Percentiles rank a stretch among this genome's conserved stretches.
Evolutionary conservation across 1,284 basidiomycete species (phyloP).

Genomic region (Bjerkandera adusta): DNA sequence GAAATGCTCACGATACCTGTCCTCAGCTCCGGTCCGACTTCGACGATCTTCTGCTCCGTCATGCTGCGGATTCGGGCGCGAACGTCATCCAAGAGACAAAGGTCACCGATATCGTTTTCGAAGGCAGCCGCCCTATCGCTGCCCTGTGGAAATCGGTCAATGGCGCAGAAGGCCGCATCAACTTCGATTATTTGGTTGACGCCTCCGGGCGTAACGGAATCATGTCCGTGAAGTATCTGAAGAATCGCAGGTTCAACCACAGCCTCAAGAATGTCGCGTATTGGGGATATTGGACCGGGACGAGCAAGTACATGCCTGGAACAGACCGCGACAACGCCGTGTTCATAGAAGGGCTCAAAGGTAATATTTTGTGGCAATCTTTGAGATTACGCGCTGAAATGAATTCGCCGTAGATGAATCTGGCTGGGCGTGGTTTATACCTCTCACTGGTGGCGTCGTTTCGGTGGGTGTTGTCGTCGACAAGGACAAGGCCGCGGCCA

Average conservation of each 20-base stretch:
- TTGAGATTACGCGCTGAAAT: no score
- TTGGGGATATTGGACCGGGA: conserved; percentile 67
- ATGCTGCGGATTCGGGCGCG: conserved; percentile 28
- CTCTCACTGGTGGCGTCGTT: conserved; percentile 58
- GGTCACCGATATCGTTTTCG: conserved; percentile 25
- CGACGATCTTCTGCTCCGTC: conserved; percentile 31
- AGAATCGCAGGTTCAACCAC: conserved; percentile 59
- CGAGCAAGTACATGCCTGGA: conserved; percentile 48
- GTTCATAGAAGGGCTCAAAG: conserved; percentile 61
- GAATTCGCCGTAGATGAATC: conserved; percentile 69
- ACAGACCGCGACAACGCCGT: conserved; percentile 47
- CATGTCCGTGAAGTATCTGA: conserved; percentile 55
- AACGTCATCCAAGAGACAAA: conserved; percentile 29
- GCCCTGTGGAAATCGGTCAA: conserved; percentile 11
- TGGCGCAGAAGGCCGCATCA: conserved; percentile 30
- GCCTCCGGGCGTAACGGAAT: conserved; percentile 64
- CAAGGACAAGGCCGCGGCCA: conserved; percentile 28
- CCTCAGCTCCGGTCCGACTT: conserved; percentile 30
- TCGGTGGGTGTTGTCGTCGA: conserved; percentile 69
- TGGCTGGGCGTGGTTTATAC: conserved; percentile 75
- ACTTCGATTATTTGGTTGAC: conserved; percentile 61
- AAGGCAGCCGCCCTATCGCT: conserved; percentile 12
- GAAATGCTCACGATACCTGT: not conserved
- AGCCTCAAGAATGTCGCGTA: conserved; percentile 65
- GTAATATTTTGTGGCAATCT: no score